phyloP scores from a whole-genome alignment of 2,329 filamentous ascomycete genomes.

The Tolypocladium ovalisporum region DNA sequence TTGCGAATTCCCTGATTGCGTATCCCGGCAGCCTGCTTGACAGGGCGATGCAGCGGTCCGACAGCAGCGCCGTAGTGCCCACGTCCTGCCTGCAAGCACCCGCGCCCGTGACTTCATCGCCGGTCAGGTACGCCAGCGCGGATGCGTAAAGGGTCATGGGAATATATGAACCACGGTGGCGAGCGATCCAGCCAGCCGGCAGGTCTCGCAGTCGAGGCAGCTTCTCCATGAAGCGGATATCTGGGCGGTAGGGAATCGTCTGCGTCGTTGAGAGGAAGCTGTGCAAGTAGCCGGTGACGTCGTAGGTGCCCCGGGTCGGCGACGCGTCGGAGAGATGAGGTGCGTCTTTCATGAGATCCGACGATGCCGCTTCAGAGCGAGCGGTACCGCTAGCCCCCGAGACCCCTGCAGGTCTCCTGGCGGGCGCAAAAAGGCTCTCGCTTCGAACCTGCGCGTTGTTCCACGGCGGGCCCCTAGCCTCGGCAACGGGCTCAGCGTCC shows the following conservation, averaged over 20 bases:
- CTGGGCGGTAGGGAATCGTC: constrained; percentile 8
- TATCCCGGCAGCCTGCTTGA: constrained; percentile 8
- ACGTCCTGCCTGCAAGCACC: constrained; percentile 2
- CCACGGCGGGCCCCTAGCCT: neutral
- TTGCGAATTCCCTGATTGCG: constrained; percentile 11
- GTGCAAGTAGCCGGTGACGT: constrained; percentile 12
- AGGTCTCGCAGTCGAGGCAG: constrained; percentile 14
- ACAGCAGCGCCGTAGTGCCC: constrained; percentile 10
- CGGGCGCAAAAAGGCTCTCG: neutral
- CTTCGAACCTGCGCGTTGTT: too few species aligned
- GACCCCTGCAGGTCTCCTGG: neutral
- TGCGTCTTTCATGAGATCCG: neutral
- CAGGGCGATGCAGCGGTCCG: constrained; percentile 15
- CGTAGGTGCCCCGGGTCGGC: neutral
- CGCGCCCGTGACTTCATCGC: constrained; percentile 11
- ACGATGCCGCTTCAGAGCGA: neutral
- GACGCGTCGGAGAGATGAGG: neutral
- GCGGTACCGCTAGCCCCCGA: neutral
- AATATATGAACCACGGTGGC: constrained; percentile 10
- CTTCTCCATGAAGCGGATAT: constrained; percentile 11
- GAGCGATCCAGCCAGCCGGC: constrained; percentile 13
- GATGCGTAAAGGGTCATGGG: constrained; percentile 14
- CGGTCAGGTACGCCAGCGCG: constrained; percentile 20
- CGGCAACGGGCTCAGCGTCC: constrained; percentile 5
- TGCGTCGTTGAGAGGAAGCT: constrained; percentile 10